Evolutionary conservation across 2,329 filamentous ascomycete species (phyloP), one percentile per base, ranked within the genome.

Genomic region (Aspergillus transmontanensis): DNA sequence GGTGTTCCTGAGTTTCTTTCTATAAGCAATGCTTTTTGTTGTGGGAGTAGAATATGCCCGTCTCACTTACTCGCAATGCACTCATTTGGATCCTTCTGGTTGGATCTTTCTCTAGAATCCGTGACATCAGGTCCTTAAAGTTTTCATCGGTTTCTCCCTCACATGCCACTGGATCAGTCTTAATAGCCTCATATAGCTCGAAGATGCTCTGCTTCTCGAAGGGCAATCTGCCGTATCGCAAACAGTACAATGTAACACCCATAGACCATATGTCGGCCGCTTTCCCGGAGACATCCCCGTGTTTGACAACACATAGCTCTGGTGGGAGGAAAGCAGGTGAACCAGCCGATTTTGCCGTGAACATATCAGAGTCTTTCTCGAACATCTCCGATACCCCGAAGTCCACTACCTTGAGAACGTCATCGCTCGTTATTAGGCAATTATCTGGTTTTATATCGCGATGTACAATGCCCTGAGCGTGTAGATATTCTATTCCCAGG

Each of bases 361-460:
- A 89, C 95, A 98, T 98, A 53, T 92, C 86, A 2, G 86, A 87
- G 62, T 90, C 84, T 76, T 96, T 97, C 74, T 94, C 90, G 70
- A 99, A 99, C 89, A 99, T 97, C 75, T 99, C 94, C 1, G 94
- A 98, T 9, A 98, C 95, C n/a, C 95, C 95, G 83, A 99, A 99
- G 77, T 98, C 95, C 58, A 96, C 93, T 68, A 99, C 90, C 77
- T 98, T 99, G 58, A 99, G 86, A n/a, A 97, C 89, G 71, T 98
- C 91, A 60, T 97, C 94, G 41, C 90, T 86, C 0, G 93, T 97
- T 45, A 99, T 82, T 9, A 99, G 85, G 59, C 96, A 90, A 71
- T 99, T 99, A 77, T 98, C 95, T 0, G 95, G 95, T 79, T 99
- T 99, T 81, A 99, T 97, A 73, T 99, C 95, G 59, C 95, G 88